Conservation (phyloP, 148 eudicot species). For the Vaccinium corymbosum region DNA sequence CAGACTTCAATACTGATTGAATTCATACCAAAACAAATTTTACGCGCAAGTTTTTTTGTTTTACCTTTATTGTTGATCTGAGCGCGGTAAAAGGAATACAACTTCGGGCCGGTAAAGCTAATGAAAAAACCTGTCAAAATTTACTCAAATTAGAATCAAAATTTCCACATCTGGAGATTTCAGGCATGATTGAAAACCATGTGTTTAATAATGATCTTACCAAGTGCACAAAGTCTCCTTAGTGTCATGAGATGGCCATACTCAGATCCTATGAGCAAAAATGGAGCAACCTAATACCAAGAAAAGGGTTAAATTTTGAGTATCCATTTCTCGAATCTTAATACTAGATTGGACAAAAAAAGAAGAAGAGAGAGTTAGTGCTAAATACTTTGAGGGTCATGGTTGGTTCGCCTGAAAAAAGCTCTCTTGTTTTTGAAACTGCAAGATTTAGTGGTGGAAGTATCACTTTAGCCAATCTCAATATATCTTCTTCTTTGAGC, state of each 20-base stretch:
- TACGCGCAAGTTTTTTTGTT: not conserved
- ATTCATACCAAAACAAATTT: not conserved
- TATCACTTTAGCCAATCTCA: conserved; percentile 53
- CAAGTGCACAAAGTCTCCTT: conserved; percentile 72
- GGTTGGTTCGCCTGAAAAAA: conserved; percentile 94
- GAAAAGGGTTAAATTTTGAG: not conserved
- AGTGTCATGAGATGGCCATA: conserved; percentile 85
- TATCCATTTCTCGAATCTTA: not conserved
- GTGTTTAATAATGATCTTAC: conserved; percentile 30
- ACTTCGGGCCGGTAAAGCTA: conserved; percentile 78
- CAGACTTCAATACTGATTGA: too few relatives aligned
- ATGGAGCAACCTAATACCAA: conserved; percentile 51
- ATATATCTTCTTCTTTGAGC: conserved; percentile 68
- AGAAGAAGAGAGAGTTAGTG: not conserved
- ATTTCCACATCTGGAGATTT: not conserved
- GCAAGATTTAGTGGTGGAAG: conserved; percentile 71
- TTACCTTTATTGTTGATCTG: conserved; percentile 56
- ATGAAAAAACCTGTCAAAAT: conserved; percentile 64
- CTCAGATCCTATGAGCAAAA: conserved; percentile 66
- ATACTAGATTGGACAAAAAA: not conserved
- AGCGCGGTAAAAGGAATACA: conserved; percentile 54
- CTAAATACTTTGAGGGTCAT: conserved; percentile 78
- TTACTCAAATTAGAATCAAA: not conserved
- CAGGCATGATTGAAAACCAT: not conserved
- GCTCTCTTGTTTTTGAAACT: conserved; percentile 47